Conservation (phyloP, 1,139 yeast genomes). For the Candida sp. region DNA sequence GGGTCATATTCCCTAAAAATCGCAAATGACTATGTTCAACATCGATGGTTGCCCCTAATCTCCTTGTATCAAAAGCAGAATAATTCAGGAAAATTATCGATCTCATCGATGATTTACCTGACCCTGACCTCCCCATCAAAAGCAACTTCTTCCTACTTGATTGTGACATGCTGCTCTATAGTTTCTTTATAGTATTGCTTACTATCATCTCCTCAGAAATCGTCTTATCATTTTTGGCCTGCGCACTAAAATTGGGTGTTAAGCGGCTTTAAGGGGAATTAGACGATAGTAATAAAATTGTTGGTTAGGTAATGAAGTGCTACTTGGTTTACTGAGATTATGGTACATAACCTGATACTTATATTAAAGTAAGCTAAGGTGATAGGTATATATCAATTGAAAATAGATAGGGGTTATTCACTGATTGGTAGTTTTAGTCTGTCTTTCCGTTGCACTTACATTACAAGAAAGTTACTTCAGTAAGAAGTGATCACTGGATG, state of each 20-base stretch:
- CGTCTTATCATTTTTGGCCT: neutral
- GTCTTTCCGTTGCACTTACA: too few relatives aligned
- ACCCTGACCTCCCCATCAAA: slow-evolving; percentile 88
- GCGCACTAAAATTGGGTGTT: neutral
- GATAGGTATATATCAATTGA: too few relatives aligned
- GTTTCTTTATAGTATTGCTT: too few relatives aligned
- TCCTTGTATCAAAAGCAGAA: slow-evolving; percentile 93
- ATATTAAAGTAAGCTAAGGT: too few relatives aligned
- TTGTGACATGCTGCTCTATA: slow-evolving; percentile 17
- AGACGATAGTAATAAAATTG: neutral
- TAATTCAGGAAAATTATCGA: slow-evolving; percentile 93
- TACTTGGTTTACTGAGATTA: too few relatives aligned
- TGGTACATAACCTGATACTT: too few relatives aligned
- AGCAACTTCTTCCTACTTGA: slow-evolving; percentile 43
- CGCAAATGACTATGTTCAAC: slow-evolving; percentile 95
- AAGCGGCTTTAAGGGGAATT: neutral
- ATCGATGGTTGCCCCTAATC: slow-evolving; percentile 96
- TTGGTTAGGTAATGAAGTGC: too few relatives aligned
- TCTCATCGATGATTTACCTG: slow-evolving; percentile 97
- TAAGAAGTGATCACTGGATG: too few relatives aligned
- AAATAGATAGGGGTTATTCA: too few relatives aligned
- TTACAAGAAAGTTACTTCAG: too few relatives aligned
- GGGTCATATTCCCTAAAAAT: slow-evolving; percentile 91
- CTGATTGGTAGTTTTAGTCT: too few relatives aligned
- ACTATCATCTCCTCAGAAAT: neutral